Conservation (phyloP, 2,329 filamentous ascomycete genomes). For the Fusarium keratoplasticum region DNA sequence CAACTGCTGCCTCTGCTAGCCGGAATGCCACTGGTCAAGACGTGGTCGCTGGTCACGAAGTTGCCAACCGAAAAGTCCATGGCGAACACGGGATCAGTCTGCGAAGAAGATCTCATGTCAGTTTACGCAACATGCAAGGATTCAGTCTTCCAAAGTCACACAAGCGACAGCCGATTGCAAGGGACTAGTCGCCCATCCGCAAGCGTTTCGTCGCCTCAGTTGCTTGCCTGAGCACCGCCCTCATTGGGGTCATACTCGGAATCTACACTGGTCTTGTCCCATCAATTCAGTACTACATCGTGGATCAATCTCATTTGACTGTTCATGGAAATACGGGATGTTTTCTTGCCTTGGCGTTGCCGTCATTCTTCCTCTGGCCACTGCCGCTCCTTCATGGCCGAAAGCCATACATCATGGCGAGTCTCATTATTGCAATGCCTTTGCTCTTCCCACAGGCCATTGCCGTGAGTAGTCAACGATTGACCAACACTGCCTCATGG, state of each 20-base stretch:
- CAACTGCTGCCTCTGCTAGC: conserved; percentile 3
- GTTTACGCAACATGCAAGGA: conserved; percentile 59
- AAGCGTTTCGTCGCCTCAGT: conserved; percentile 77
- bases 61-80: conserved; percentile 41
- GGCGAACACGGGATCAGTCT: conserved; percentile 56
- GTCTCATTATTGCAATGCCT: conserved; percentile 76
- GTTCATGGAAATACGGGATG: conserved; percentile 80
- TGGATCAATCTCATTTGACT: conserved; percentile 73
- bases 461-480: conserved; percentile 67
- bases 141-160: conserved; percentile 67
- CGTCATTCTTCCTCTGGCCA: conserved; percentile 79
- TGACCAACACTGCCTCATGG: conserved; percentile 67
- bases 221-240: conserved; percentile 78
- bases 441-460: conserved; percentile 82
- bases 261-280: conserved; percentile 84
- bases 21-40: conserved; percentile 38
- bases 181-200: conserved; percentile 75
- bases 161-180: conserved; percentile 73
- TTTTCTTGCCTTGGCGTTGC: conserved; percentile 76
- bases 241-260: conserved; percentile 77
- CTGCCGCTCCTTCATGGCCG: conserved; percentile 80
- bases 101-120: conserved; percentile 64
- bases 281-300: conserved; percentile 82
- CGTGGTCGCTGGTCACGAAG: conserved; percentile 41
- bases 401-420: conserved; percentile 79